Conservation (phyloP, 805 yeast species). For the Metschnikowia matae region DNA sequence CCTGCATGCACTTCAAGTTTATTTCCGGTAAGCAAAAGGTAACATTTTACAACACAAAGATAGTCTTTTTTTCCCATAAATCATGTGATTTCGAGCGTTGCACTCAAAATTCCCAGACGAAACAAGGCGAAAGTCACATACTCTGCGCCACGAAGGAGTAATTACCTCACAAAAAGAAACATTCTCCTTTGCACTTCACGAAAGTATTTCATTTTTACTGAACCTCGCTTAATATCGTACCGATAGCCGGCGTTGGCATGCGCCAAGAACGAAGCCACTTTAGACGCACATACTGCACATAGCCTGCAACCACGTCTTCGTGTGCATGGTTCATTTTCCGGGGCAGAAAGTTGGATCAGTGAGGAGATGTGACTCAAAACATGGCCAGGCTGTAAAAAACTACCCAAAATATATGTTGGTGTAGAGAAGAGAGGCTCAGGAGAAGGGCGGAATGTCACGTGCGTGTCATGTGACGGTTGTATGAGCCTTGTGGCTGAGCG, state of each 20-base stretch:
- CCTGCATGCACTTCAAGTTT: neutral
- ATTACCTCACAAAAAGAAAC: neutral
- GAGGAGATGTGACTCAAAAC: neutral
- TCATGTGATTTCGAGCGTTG: neutral
- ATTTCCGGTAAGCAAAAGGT: neutral
- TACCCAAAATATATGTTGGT: too few species aligned
- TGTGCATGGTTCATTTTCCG: neutral
- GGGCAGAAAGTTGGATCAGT: neutral
- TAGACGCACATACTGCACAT: neutral
- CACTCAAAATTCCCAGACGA: neutral
- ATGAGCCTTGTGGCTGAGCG: neutral
- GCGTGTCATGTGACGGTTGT: neutral
- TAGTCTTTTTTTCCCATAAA: neutral
- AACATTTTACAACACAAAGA: neutral
- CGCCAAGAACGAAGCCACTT: neutral
- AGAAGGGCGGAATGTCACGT: neutral
- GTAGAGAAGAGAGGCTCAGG: neutral
- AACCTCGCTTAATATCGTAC: neutral
- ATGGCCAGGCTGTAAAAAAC: neutral
- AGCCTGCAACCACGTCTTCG: neutral
- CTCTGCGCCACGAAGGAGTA: neutral
- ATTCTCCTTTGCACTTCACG: neutral
- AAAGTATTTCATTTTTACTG: neutral
- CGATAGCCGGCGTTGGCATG: neutral
- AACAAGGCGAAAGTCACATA: neutral